Base-by-base conservation (phyloP, 164 flowering plant genomes). In the Saururus chinensis region DNA sequence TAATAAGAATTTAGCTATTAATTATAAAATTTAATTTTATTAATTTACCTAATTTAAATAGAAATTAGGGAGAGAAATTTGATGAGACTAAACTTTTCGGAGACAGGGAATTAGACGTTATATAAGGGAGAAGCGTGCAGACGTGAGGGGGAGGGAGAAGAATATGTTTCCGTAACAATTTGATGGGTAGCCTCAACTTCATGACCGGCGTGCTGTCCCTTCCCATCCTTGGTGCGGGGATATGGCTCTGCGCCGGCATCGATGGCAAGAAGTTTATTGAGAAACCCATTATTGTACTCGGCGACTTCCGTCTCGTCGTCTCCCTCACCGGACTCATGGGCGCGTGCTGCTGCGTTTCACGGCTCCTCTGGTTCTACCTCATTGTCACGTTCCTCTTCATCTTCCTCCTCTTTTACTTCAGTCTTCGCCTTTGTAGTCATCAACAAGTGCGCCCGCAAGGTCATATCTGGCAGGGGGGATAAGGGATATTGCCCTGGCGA, bases 291-390 rank as follows among this genome's bases (percentile, higher is more conserved):
- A 81, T 82, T 53, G 76, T 69, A 9, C 19, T 82, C 52, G 92
- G 92, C 23, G 80, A 73, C 13, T 84, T 81, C 64, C 76, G 84
- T 24, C 52, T 82, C 68, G 26, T 81, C 4, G 83, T 84, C 56
- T 86, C 92, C 0, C 65, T 86, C n/a, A 84, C 86, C 0, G 92
- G 92, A 0, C 42, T 84, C 26, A 63, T 81, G 60, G 92, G 92
- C 37, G 76, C 89, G 0, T 86, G 89, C 52, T 84, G 83, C 68
- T 59, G 83, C 1, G 82, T 81, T n/a, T n/a, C n/a, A n/a, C n/a
- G n/a, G n/a, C n/a, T n/a, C n/a, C n/a, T n/a, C n/a, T n/a, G n/a
- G n/a, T 23, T 79, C 17, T 86, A 86, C 64, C 84, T 84, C 7
- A 57, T 84, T 17, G 82, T 84, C 48, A 82, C 84, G 87, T 84